Evolutionary conservation across 202 grass and related monocot species (phyloP).

Genomic region (Hordeum pubiflorum): DNA sequence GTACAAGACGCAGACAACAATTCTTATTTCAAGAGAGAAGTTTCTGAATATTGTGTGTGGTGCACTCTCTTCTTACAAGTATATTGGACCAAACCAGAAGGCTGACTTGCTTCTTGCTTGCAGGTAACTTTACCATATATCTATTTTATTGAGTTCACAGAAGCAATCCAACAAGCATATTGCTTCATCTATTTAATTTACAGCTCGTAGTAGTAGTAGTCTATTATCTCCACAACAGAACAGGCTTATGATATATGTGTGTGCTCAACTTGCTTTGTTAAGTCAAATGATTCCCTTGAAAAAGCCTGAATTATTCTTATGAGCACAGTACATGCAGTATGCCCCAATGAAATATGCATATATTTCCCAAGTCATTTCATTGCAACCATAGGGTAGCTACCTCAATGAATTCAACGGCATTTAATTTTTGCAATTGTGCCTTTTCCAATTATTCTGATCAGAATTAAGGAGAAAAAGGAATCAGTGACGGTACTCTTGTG

Average conservation of each 20-base stretch:
- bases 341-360: not conserved
- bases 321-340: not conserved
- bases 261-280: not conserved
- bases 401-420: not conserved
- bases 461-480: conserved; percentile 93
- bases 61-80: conserved; percentile 77
- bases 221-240: not conserved
- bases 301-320: not conserved
- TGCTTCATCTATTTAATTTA: not conserved
- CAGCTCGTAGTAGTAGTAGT: not conserved
- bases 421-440: not conserved
- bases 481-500: conserved; percentile 92
- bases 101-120: conserved; percentile 90
- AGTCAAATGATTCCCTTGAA: conserved; percentile 2
- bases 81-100: conserved; percentile 82
- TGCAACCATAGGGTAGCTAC: conserved; percentile 1
- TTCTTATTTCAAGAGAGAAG: conserved; percentile 61
- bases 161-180: not conserved
- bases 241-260: not conserved
- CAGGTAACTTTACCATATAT: conserved; percentile 45
- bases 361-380: conserved; percentile 2
- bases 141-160: not conserved
- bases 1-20: conserved; percentile 81
- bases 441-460: conserved; percentile 23
- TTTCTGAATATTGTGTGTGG: conserved; percentile 76